Conservation (phyloP, 1,139 yeast genomes). For the Taphrina wiesneri region DNA sequence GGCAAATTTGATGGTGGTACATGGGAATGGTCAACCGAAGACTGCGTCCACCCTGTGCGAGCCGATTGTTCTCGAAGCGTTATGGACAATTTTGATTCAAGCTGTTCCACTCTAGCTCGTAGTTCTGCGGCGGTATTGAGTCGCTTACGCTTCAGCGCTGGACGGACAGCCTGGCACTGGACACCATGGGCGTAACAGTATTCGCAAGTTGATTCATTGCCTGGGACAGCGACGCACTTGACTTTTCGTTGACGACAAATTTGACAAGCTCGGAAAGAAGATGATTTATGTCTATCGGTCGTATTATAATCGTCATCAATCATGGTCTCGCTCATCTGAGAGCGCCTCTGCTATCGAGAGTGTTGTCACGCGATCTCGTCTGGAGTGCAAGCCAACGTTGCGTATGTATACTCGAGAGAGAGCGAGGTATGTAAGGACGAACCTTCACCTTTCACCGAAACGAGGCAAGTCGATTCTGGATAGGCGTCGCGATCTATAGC, state of each 20-base stretch:
- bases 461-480: too few relatives aligned
- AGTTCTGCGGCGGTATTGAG: constrained; percentile 11
- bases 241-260: constrained; percentile 23
- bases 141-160: constrained; percentile 9
- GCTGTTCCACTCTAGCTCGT: constrained; percentile 28
- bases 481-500: too few relatives aligned
- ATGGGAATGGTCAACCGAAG: not conserved
- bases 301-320: not conserved
- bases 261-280: constrained; percentile 26
- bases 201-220: constrained; percentile 17
- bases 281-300: not conserved
- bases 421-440: too few relatives aligned
- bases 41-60: not conserved
- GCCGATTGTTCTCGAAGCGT: not conserved
- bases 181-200: constrained; percentile 14
- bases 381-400: too few relatives aligned
- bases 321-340: not conserved
- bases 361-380: not conserved
- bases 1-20: not conserved
- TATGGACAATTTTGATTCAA: constrained; percentile 9
- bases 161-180: constrained; percentile 18
- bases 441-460: too few relatives aligned
- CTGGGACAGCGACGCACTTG: constrained; percentile 21
- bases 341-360: not conserved
- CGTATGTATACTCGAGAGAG: too few relatives aligned